phyloP scores from a whole-genome alignment of 306 rosid species.

The Gastrolobium villosum region DNA sequence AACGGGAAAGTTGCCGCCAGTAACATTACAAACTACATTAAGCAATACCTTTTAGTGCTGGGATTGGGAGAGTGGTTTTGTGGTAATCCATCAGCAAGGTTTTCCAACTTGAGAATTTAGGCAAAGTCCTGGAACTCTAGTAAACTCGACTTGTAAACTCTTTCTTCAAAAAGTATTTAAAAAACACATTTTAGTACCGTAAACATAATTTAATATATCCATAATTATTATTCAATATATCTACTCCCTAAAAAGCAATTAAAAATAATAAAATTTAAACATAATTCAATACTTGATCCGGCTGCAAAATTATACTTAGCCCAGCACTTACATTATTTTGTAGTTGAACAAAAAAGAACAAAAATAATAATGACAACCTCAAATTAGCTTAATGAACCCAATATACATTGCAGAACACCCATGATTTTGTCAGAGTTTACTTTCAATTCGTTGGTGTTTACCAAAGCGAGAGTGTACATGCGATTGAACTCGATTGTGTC shows the following conservation, averaged over 20 bases:
- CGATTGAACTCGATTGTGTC: slow-evolving; percentile 4
- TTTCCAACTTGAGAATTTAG: not conserved
- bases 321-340: not conserved
- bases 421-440: not conserved
- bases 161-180: not conserved
- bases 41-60: slow-evolving; percentile 9
- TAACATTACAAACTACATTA: not conserved
- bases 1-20: not conserved
- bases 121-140: not conserved
- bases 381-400: not conserved
- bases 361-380: slow-evolving; percentile 1
- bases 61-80: not conserved
- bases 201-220: not conserved
- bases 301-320: not conserved
- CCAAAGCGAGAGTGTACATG: not conserved
- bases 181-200: not conserved
- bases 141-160: not conserved
- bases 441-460: not conserved
- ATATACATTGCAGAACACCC: not conserved
- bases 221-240: not conserved
- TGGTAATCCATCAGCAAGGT: slow-evolving; percentile 10
- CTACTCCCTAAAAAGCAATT: not conserved
- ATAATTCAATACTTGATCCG: not conserved
- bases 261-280: not conserved
- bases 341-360: not conserved